These are phyloP conservation scores for Penicillium sp. DNA, from an alignment of 2,329 filamentous ascomycete species.

Conservation along the genomic window DNA sequence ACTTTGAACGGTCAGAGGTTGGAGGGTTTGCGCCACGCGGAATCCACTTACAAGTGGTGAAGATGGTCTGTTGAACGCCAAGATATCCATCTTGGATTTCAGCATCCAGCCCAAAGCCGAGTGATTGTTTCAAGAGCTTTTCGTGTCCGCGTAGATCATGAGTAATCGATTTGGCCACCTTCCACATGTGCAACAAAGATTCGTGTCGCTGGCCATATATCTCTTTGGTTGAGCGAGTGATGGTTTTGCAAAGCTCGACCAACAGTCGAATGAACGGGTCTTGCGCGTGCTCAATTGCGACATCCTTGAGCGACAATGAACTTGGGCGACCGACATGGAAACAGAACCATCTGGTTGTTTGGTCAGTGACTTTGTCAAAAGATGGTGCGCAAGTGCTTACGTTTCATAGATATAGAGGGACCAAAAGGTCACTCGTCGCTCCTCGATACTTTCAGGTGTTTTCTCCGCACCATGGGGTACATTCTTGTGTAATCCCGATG, in stretches of 20 bases:
- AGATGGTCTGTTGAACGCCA: constrained; percentile 45
- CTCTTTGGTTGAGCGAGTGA: constrained; percentile 43
- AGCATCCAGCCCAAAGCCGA: constrained; percentile 40
- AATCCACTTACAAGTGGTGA: constrained; percentile 39
- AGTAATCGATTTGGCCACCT: constrained; percentile 33
- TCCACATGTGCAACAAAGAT: constrained; percentile 41
- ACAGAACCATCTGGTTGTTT: constrained; percentile 42
- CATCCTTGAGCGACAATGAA: constrained; percentile 41
- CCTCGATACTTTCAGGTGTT: constrained; percentile 35
- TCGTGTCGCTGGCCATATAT: constrained; percentile 47
- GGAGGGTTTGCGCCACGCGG: rapidly evolving
- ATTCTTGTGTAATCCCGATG: constrained; percentile 48
- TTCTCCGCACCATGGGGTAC: constrained; percentile 34
- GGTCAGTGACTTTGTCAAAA: not conserved
- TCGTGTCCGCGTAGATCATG: constrained; percentile 34
- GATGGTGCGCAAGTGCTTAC: constrained; percentile 28
- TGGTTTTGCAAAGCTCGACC: constrained; percentile 40
- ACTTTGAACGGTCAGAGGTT: constrained; percentile 30
- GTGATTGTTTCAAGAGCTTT: constrained; percentile 25
- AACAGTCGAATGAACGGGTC: constrained; percentile 43
- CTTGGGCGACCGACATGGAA: constrained; percentile 47
- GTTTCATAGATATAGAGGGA: constrained; percentile 48
- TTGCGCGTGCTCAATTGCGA: constrained; percentile 40
- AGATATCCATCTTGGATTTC: constrained; percentile 39
- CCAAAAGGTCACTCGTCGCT: constrained; percentile 44